Percentiles rank a stretch among this genome's conserved stretches.
Evolutionary conservation across 2,329 filamentous ascomycete species (phyloP).

Genomic region (Rutstroemia sp.): DNA sequence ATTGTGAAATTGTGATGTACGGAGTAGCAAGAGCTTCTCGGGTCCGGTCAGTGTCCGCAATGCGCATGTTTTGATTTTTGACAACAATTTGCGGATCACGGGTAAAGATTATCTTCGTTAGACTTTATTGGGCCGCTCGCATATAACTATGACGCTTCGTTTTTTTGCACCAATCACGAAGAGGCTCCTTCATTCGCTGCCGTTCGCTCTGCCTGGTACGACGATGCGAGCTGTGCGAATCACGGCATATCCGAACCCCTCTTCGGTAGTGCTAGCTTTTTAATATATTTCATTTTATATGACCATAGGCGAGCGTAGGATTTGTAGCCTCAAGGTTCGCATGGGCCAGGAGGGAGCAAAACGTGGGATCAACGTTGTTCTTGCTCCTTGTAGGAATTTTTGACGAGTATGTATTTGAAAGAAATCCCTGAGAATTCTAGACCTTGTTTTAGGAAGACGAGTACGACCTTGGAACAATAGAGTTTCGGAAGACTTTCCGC

Average conservation of each 20-base stretch:
- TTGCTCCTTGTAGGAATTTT: conserved; percentile 9
- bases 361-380: conserved; percentile 10
- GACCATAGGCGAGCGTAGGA: background rate
- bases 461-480: too few relatives aligned
- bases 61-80: background rate
- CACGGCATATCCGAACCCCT: conserved; percentile 10
- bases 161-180: conserved; percentile 4
- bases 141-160: conserved; percentile 1
- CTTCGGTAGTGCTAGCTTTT: conserved; percentile 7
- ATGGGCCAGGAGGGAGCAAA: background rate
- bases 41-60: too few relatives aligned
- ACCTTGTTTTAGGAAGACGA: background rate
- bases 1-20: background rate
- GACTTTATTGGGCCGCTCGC: background rate
- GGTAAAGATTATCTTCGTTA: background rate
- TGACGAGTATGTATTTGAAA: conserved; percentile 1
- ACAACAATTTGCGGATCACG: background rate
- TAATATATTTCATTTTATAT: background rate
- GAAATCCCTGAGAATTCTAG: background rate
- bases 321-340: background rate
- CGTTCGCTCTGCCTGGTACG: background rate
- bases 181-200: background rate
- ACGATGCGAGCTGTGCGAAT: conserved; percentile 2
- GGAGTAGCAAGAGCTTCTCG: too few relatives aligned
- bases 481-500: background rate